Conservation (phyloP, 345 rosid species). For the Aegle marmelos region DNA sequence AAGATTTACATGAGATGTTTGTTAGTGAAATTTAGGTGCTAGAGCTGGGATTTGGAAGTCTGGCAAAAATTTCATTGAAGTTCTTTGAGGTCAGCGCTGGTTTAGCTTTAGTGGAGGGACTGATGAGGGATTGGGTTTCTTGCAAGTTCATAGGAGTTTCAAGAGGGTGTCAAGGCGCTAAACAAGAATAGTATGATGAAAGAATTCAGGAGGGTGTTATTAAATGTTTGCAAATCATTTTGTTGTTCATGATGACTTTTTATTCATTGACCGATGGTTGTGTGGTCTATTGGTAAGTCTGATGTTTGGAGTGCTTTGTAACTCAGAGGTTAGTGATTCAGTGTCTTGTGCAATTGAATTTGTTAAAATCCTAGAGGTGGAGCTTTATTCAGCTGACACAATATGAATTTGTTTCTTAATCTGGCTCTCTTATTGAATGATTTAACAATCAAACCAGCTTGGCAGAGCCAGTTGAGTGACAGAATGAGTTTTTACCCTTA, state of each 20-base stretch:
- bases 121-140: neutral
- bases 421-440: neutral
- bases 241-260: neutral
- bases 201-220: neutral
- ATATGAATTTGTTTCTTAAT: neutral
- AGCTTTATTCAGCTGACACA: neutral
- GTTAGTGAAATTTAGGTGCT: neutral
- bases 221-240: neutral
- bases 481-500: neutral
- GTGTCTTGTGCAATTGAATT: neutral
- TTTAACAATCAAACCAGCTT: neutral
- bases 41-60: neutral
- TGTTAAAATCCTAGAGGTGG: neutral
- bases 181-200: slow-evolving; percentile 6
- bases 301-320: neutral
- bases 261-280: neutral
- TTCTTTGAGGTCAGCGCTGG: neutral
- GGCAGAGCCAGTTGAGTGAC: neutral
- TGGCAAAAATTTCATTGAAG: neutral
- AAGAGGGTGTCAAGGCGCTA: neutral
- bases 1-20: neutral
- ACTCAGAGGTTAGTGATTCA: neutral
- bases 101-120: neutral
- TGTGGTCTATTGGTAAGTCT: neutral
- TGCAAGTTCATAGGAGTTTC: neutral